phyloP scores from a whole-genome alignment of 2,329 filamentous ascomycete species.

The Fusarium luffae region DNA sequence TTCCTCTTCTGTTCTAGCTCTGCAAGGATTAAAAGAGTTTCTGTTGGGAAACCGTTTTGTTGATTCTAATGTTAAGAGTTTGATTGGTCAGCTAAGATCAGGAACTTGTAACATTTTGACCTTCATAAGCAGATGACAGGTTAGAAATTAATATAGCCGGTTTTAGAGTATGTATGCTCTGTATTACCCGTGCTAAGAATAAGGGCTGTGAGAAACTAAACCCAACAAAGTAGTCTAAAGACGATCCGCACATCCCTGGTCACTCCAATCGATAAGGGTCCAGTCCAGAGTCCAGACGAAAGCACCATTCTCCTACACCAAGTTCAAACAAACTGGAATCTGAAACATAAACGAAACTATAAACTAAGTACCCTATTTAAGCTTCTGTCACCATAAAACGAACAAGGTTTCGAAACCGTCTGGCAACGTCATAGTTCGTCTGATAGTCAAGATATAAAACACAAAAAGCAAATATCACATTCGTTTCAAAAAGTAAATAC shows the following conservation, averaged over 20 bases:
- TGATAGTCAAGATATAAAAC: not conserved
- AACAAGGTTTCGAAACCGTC: not conserved
- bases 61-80: not conserved
- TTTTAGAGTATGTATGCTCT: not conserved
- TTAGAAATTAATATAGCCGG: not conserved
- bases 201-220: not conserved
- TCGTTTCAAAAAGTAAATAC: not conserved
- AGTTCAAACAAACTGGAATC: not conserved
- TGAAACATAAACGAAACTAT: not conserved
- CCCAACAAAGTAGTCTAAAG: slow-evolving; percentile 6
- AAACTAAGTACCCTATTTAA: not conserved
- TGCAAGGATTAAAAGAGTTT: not conserved
- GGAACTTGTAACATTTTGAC: slow-evolving; percentile 4
- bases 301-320: not conserved
- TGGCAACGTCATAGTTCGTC: not conserved
- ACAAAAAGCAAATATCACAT: not conserved
- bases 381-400: not conserved
- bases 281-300: not conserved
- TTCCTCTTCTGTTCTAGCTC: slow-evolving; percentile 24
- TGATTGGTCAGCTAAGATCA: slow-evolving; percentile 21
- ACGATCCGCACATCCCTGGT: not conserved
- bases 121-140: not conserved
- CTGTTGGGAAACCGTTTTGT: slow-evolving; percentile 19
- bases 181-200: not conserved
- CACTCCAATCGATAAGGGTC: not conserved